Conservation (phyloP, 2,329 filamentous ascomycete species). For the Nakataea oryzae region DNA sequence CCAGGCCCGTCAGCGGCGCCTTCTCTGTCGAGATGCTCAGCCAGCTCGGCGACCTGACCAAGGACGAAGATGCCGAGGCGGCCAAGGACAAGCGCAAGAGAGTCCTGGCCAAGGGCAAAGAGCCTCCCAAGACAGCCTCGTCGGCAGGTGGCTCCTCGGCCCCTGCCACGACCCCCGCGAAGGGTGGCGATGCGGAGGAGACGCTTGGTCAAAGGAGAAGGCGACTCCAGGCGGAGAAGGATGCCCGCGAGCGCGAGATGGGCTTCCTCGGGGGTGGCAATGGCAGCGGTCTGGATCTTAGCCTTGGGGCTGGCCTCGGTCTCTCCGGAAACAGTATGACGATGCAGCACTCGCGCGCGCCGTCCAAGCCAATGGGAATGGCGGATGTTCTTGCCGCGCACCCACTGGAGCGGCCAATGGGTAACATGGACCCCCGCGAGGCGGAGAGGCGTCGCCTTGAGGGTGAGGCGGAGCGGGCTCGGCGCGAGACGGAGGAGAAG, state of each 20-base stretch:
- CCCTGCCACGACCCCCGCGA: slow-evolving; percentile 5
- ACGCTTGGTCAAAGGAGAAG: slow-evolving; percentile 69
- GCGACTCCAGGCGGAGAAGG: slow-evolving; percentile 59
- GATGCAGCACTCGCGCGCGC: slow-evolving; percentile 7
- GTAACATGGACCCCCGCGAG: slow-evolving; percentile 24
- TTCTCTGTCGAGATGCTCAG: slow-evolving; percentile 62
- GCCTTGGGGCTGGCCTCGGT: slow-evolving; percentile 5
- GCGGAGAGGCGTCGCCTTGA: slow-evolving; percentile 28
- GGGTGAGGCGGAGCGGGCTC: slow-evolving; percentile 28
- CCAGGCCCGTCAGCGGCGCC: slow-evolving; percentile 50
- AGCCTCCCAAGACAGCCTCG: slow-evolving; percentile 2
- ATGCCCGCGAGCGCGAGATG: slow-evolving; percentile 50
- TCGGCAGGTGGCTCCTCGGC: slow-evolving; percentile 9
- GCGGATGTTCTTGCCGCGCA: slow-evolving; percentile 45
- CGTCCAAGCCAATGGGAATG: slow-evolving; percentile 38
- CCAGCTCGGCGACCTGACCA: slow-evolving; percentile 44
- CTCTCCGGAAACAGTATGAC: slow-evolving; percentile 13
- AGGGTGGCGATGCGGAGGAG: slow-evolving; percentile 48
- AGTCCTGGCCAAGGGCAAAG: slow-evolving; percentile 14
- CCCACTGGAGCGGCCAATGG: slow-evolving; percentile 22
- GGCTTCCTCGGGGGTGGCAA: slow-evolving; percentile 13
- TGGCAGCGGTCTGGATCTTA: slow-evolving; percentile 4
- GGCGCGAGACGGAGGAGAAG: slow-evolving; percentile 33
- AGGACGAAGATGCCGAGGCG: slow-evolving; percentile 9
- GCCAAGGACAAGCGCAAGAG: slow-evolving; percentile 21